Percentiles rank a stretch among this genome's conserved stretches.
Evolutionary conservation across 306 rosid species (phyloP).

Genomic region (Gastrolobium villosum): DNA sequence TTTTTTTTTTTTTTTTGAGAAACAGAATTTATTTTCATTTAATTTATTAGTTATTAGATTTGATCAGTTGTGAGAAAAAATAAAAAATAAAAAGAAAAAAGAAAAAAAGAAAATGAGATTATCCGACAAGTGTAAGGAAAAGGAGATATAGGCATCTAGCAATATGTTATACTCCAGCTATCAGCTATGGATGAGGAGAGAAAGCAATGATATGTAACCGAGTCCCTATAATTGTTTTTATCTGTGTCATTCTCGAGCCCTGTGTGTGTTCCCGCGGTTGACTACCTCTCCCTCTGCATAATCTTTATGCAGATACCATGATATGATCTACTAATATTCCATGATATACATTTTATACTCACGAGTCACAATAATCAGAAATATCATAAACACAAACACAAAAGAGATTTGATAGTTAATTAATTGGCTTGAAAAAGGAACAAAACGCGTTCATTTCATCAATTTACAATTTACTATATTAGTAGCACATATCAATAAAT

Average conservation of each 20-base stretch:
- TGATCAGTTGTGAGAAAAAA: too few relatives aligned
- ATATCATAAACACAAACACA: background rate
- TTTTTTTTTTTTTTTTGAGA: too few relatives aligned
- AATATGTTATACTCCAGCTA: background rate
- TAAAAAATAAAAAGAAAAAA: too few relatives aligned
- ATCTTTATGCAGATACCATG: background rate
- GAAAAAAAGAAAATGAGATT: too few relatives aligned
- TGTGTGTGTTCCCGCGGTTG: constrained; percentile 80
- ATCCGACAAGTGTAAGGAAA: background rate
- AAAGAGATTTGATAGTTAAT: background rate
- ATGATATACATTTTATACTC: background rate
- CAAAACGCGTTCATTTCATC: too few relatives aligned
- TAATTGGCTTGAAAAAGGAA: too few relatives aligned
- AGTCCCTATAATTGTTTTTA: constrained; percentile 64
- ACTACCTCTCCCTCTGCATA: constrained; percentile 54
- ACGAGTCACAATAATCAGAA: constrained; percentile 1
- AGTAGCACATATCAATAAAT: too few relatives aligned
- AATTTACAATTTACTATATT: too few relatives aligned
- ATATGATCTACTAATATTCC: background rate
- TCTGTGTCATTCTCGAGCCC: constrained; percentile 79
- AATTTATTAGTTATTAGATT: too few relatives aligned
- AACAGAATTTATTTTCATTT: too few relatives aligned
- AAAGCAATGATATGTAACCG: constrained; percentile 46
- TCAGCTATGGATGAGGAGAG: constrained; percentile 29
- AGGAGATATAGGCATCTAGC: background rate